Evolutionary conservation across 2,329 filamentous ascomycete species (phyloP), one percentile per base, ranked within the genome.

Genomic region (Colletotrichum orchidophilum): DNA sequence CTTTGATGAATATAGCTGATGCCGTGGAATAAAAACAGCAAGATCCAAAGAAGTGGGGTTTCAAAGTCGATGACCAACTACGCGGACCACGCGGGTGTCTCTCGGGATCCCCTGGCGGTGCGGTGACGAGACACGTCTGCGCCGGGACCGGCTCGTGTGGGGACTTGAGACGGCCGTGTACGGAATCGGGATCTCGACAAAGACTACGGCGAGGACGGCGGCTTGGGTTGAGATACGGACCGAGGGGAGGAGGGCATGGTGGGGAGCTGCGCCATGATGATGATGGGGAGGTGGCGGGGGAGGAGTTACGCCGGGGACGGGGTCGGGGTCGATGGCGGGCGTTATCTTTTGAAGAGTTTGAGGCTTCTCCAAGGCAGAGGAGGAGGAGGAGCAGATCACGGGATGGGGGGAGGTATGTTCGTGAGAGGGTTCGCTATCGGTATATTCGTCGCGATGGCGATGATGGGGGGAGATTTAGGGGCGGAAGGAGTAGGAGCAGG

Each of bases 31-130:
- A 18, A 24, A 29, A 59, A 18, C 1, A 72, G 70, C 66, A 66
- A 33, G 61, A 73, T 50, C 70, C 67, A 2, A 42, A 54, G 42
- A 66, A 31, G 42, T 73, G 70, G 70, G 62, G 35, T 0, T 54
- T 66, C 35, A 58, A 63, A 6, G 4, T 58, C 29, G 62, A 65
- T 27, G 27, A 18, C 7, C 3, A n/a, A 11, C 18, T 18, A 4
- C 7, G 12, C 7, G 39, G 39, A 7, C n/a, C 39, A n/a, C 39
- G 18, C 8, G 39, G 39, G 1, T 42, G 42, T 21, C 58, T 21
- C n/a, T 31, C 26, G 2, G 31, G 15, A 13, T n/a, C n/a, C n/a
- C 29, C 31, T 21, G 2, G 4, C 2, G 24, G 29, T 18, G 11
- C 4, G 52, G 18, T 9, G n/a, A 18, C 15, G 0, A 54, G 24